Evolutionary conservation across 345 rosid genomes (phyloP), one percentile per base, ranked within the genome.

Genomic region (Fremontodendron californicum): DNA sequence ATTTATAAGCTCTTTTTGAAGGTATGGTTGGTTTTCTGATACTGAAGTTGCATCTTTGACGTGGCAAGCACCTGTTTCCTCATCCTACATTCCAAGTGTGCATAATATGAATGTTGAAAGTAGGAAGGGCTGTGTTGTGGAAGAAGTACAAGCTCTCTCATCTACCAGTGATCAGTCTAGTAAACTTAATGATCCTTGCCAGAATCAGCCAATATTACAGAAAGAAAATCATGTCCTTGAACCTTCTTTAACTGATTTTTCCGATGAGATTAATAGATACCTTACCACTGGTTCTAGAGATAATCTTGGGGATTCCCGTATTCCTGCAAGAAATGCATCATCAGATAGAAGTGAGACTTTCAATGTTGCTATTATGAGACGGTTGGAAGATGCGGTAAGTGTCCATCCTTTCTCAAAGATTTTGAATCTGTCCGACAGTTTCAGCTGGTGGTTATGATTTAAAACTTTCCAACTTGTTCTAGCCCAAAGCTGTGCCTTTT

Each of bases 21-120:
- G 99, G 97, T 96, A 96, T 84, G 99, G 98, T 64, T 96, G 99
- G 99, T 87, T 96, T 73, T 82, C 89, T 72, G 77, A 81, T 73
- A 35, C 78, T 40, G 82, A 84, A 75, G 74, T 85, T 77, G 88
- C 81, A 45, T 78, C 88, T 71, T 10, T 77, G 58, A 76, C 77
- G n/a, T 71, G 79, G 74, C 88, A 84, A 86, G 77, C 81, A 66
- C 79, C 86, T 74, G 58, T 79, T 58, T 62, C 83, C 79, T 75
- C 78, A 15, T 49, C 83, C 71, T 78, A 65, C 80, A 68, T 80
- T 82, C 85, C 89, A 61, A 74, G 70, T 64, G 88, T 79, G 79
- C 83, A 80, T 77, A 75, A 81, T 69, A 58, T 80, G 79, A 81
- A 83, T 74, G 67, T 79, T 75, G 86, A 79, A 70, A 83, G 78